Percentiles rank a stretch among this genome's conserved stretches.
phyloP scores from a whole-genome alignment of 768 basidiomycete species.

The Amanita inopinata region DNA sequence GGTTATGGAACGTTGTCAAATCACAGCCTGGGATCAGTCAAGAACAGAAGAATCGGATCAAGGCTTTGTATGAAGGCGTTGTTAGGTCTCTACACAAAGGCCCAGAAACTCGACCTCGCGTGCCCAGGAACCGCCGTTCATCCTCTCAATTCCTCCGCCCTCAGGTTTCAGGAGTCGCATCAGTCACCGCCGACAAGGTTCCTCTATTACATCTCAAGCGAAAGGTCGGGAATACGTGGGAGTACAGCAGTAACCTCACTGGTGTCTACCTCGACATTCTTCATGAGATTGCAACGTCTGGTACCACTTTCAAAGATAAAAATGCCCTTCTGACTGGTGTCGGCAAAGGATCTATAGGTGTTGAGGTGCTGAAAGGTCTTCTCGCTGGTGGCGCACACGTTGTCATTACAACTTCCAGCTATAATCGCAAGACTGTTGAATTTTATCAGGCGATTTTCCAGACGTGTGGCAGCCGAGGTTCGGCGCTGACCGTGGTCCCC shows the following conservation, averaged over 20 bases:
- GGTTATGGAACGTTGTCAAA: conserved; percentile 96
- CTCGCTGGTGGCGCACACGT: conserved; percentile 95
- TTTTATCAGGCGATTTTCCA: conserved; percentile 99
- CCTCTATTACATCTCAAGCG: conserved; percentile 95
- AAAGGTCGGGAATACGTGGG: conserved; percentile 91
- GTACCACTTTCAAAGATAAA: conserved; percentile 98
- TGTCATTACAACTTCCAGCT: conserved; percentile 96
- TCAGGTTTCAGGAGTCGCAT: conserved; percentile 65
- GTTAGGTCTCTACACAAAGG: conserved; percentile 83
- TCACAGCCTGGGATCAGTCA: conserved; percentile 95
- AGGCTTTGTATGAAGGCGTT: conserved; percentile 92
- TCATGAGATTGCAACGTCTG: conserved; percentile 96
- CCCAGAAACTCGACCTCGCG: conserved; percentile 50
- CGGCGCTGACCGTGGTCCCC: conserved; percentile 95
- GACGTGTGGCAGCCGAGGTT: conserved; percentile 86
- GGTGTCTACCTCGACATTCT: conserved; percentile 93
- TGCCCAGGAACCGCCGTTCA: conserved; percentile 71
- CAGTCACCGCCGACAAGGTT: conserved; percentile 73
- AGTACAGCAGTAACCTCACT: conserved; percentile 95
- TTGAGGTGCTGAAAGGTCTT: conserved; percentile 94
- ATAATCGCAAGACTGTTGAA: conserved; percentile 90
- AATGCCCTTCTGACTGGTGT: conserved; percentile 97
- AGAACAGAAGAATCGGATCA: conserved; percentile 93
- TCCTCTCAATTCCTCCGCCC: conserved; percentile 98
- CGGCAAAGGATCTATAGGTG: conserved; percentile 95